Base-by-base conservation (phyloP, 495 filamentous ascomycete species). In the Neurospora tetraspora region DNA sequence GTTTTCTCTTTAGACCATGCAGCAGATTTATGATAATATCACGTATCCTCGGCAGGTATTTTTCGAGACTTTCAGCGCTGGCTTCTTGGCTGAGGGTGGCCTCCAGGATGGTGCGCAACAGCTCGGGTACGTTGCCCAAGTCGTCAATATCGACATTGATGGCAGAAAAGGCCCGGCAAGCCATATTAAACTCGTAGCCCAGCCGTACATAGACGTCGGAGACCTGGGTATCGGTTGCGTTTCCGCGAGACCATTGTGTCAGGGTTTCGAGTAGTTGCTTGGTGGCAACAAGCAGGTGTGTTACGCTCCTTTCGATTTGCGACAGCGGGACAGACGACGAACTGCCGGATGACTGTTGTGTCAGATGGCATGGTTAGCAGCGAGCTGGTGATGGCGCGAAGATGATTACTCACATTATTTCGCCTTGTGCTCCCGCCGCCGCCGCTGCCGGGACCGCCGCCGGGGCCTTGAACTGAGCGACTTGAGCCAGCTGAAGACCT, bases 121-220 rank as follows among this genome's bases (percentile, higher is more conserved):
- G 85, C 79, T 99, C 96, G 3, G 96, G 96, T 8, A 99, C 96
- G 77, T 96, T 96, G 68, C 96, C 96, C 18, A 99, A 87, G 81
- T 99, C 96, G 5, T 89, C 86, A 5, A 93, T 97, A 73, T 98
- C 96, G 69, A 99, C 95, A 40, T 95, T 94, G 77, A 99, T 98
- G 45, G 93, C 92, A 78, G 91, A 92, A 81, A 99, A 99, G 68
- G 96, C 94, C 45, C 96, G 91, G 81, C 94, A 98, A 9, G 96
- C 96, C 82, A 98, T 92, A 81, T 99, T 99, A 85, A 99, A 99
- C 81, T 99, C 96, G 80, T 98, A 99, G 16, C 96, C 96, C 71
- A 99, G 83, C 39, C 96, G 90, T 59, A 99, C 96, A 79, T 99
- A 99, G 74, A 99, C 96, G 81, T 99, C 96, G 37, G 94, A 97